Conservation (phyloP, 2,329 filamentous ascomycete species). For the Curvularia sp. region DNA sequence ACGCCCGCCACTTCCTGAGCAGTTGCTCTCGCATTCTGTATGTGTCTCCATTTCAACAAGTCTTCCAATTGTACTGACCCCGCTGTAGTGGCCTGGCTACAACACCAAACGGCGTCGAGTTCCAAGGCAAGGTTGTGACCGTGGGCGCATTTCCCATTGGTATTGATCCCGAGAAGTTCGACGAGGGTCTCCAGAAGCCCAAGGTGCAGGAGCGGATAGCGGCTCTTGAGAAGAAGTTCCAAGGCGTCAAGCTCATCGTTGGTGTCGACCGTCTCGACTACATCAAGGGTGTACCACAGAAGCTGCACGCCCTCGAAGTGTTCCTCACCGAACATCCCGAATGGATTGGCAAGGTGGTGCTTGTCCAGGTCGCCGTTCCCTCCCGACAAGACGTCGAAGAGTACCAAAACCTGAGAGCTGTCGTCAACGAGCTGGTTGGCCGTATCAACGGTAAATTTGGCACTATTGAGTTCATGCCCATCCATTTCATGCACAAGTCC, state of each 20-base stretch:
- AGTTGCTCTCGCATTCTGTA: conserved; percentile 93
- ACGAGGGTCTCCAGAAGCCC: conserved; percentile 83
- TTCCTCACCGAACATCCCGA: conserved; percentile 97
- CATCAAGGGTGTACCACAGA: conserved; percentile 98
- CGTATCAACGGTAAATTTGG: conserved; percentile 97
- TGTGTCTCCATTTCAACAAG: conserved; percentile 35
- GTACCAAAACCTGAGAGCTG: conserved; percentile 93
- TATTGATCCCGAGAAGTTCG: conserved; percentile 96
- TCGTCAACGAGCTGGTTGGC: conserved; percentile 95
- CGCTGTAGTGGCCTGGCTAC: conserved; percentile 67
- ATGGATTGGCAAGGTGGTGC: conserved; percentile 96
- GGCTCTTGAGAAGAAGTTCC: conserved; percentile 85
- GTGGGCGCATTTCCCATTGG: conserved; percentile 97
- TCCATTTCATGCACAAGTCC: conserved; percentile 97
- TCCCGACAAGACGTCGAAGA: conserved; percentile 96
- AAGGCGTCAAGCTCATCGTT: conserved; percentile 94
- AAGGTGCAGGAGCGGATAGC: conserved; percentile 88
- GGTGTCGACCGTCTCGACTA: conserved; percentile 97
- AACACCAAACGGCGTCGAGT: conserved; percentile 92
- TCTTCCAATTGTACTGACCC: conserved; percentile 15
- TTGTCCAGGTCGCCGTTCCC: conserved; percentile 95
- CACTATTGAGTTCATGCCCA: conserved; percentile 98
- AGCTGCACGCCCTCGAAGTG: conserved; percentile 93
- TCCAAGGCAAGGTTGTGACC: conserved; percentile 84
- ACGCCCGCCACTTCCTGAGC: conserved; percentile 96